Percentiles rank a stretch among this genome's conserved stretches.
Conservation (phyloP, 2,329 filamentous ascomycete species). For the Chaetomium strumarium region DNA sequence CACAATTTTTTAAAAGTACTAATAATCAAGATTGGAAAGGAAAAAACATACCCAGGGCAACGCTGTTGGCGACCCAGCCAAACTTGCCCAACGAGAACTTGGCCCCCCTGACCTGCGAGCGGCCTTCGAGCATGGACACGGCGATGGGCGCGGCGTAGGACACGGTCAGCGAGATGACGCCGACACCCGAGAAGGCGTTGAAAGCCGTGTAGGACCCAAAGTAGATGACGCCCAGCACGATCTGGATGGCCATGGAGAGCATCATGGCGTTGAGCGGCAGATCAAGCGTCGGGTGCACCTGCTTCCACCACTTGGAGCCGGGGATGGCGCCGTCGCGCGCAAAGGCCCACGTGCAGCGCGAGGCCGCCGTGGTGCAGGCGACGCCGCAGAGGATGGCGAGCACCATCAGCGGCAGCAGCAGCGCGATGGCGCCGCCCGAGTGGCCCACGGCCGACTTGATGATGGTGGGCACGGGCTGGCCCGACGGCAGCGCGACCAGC, state of each 20-base stretch:
- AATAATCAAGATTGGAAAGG: constrained; percentile 5
- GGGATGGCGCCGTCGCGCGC: constrained; percentile 65
- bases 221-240: constrained; percentile 60
- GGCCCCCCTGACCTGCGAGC: constrained; percentile 51
- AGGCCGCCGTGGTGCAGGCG: constrained; percentile 63
- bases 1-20: too few relatives aligned
- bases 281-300: constrained; percentile 56
- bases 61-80: constrained; percentile 55
- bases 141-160: constrained; percentile 63
- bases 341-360: constrained; percentile 64
- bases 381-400: constrained; percentile 62
- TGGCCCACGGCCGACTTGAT: constrained; percentile 57
- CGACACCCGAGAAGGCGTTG: constrained; percentile 65
- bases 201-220: constrained; percentile 65
- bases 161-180: constrained; percentile 63
- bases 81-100: constrained; percentile 57
- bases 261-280: constrained; percentile 68
- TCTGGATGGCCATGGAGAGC: constrained; percentile 60
- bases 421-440: constrained; percentile 54
- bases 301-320: constrained; percentile 54
- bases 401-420: constrained; percentile 60
- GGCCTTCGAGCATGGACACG: constrained; percentile 55
- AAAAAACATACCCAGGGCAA: constrained; percentile 53
- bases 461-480: constrained; percentile 60
- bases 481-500: constrained; percentile 48